Evolutionary conservation across 495 filamentous ascomycete species (phyloP), one percentile per base, ranked within the genome.

Genomic region (Neurospora cerealis): DNA sequence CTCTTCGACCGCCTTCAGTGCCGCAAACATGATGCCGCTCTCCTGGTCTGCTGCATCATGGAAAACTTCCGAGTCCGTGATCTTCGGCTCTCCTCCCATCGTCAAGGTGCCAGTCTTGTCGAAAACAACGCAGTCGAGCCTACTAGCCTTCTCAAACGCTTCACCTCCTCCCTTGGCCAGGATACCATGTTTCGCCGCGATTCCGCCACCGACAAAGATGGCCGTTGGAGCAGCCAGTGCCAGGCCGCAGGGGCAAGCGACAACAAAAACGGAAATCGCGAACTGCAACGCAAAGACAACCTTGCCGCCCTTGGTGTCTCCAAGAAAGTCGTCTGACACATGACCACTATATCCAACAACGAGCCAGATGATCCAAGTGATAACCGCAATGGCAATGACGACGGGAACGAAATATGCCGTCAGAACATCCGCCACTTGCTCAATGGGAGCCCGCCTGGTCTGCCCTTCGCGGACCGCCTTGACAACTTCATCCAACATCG

Each of bases 91-190:
- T 41, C 92, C 93, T 42, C 95, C 95, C 76, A 93, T 84, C 0
- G 95, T 98, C 69, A 98, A 83, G 2, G 95, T 98, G 0, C 95
- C 95, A 0, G 95, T 98, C 84, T 98, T 98, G 84, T 98, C 95
- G 77, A 98, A 98, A 17, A 98, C 93, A 28, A 98, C 89, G 72
- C 90, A 91, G 79, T 96, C 93, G 8, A 98, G 86, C 5, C 86
- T 86, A 75, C 93, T 96, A 13, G 96, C 94, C 83, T 96, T 94
- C 81, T 98, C 93, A 77, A 98, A 98, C 1, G 96, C 95, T 78
- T 97, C 93, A 34, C 95, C 96, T 21, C 95, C 95, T n/a, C 95
- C 95, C 80, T 96, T 95, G 74, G 94, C 95, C 4, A 98, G 83
- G 70, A 98, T 96, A 6, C 96, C 95, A 78, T 95, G 84, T 75